Evolutionary conservation across 1,284 basidiomycete species (phyloP).

Genomic region (Cryptococcus jaspeensis): DNA sequence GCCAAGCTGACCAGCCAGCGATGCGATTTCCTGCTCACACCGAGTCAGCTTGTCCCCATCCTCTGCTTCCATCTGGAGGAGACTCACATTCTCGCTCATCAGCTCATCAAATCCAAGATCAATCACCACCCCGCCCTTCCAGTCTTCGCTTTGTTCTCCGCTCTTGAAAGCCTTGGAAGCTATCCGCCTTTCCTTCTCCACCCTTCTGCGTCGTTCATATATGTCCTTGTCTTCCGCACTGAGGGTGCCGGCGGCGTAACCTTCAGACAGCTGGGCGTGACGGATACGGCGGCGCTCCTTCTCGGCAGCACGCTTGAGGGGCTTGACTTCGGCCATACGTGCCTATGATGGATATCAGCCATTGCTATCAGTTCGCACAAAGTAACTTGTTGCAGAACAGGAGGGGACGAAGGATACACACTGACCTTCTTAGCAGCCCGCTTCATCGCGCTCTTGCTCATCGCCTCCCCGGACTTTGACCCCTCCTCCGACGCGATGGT

Average conservation of each 20-base stretch:
- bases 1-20: slow-evolving; percentile 80
- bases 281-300: slow-evolving; percentile 29
- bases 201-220: slow-evolving; percentile 23
- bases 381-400: neutral
- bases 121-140: slow-evolving; percentile 71
- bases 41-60: neutral
- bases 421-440: slow-evolving; percentile 37
- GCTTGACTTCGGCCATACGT: slow-evolving; percentile 24
- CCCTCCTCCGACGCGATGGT: neutral
- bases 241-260: slow-evolving; percentile 38
- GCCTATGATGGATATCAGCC: slow-evolving; percentile 15
- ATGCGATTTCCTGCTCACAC: slow-evolving; percentile 71
- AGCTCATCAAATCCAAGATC: slow-evolving; percentile 92
- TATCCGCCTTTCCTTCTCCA: slow-evolving; percentile 26
- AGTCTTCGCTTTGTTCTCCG: slow-evolving; percentile 33
- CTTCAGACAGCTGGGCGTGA: slow-evolving; percentile 19
- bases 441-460: slow-evolving; percentile 42
- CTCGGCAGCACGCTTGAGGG: slow-evolving; percentile 37
- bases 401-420: neutral
- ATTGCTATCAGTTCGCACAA: neutral
- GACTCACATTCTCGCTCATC: slow-evolving; percentile 86
- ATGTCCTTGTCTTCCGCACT: slow-evolving; percentile 25
- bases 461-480: slow-evolving; percentile 10
- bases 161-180: slow-evolving; percentile 49
- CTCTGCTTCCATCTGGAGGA: neutral